These are phyloP conservation scores for Apiospora rasikravindrae DNA, from an alignment of 2,329 filamentous ascomycete genomes.

Conservation along the genomic window DNA sequence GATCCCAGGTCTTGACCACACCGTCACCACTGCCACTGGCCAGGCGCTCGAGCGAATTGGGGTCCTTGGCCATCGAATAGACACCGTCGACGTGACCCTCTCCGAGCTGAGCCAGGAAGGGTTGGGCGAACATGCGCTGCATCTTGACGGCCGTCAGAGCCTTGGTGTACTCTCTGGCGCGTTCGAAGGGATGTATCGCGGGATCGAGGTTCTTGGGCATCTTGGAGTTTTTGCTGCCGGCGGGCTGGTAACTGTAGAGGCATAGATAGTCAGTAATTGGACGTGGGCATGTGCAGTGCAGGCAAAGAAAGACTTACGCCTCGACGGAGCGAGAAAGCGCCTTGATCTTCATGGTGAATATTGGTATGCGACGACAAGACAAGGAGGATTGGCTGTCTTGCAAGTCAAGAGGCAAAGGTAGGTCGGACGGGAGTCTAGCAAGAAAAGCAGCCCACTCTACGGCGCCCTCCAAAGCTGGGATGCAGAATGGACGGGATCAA, in stretches of 20 bases:
- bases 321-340: constrained; percentile 69
- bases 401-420: neutral
- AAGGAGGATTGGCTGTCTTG: neutral
- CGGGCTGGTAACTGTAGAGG: constrained; percentile 57
- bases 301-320: constrained; percentile 38
- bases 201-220: constrained; percentile 74
- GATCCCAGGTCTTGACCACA: constrained; percentile 83
- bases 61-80: constrained; percentile 82
- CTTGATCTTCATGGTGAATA: constrained; percentile 59
- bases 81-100: constrained; percentile 81
- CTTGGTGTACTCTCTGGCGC: constrained; percentile 78
- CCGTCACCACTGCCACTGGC: constrained; percentile 83
- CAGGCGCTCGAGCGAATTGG: constrained; percentile 72
- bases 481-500: neutral
- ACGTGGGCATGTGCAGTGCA: neutral
- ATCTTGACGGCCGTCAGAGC: constrained; percentile 67
- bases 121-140: constrained; percentile 87
- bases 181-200: constrained; percentile 86
- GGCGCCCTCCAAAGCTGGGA: constrained; percentile 14
- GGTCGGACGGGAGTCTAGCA: neutral
- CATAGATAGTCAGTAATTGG: neutral
- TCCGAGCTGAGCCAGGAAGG: constrained; percentile 64
- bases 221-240: constrained; percentile 69
- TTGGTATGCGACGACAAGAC: neutral
- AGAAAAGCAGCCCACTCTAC: constrained; percentile 13